These are phyloP conservation scores for Nicotiana tomentosiformis DNA, from an alignment of 257 asterid genomes.

Conservation along the genomic window DNA sequence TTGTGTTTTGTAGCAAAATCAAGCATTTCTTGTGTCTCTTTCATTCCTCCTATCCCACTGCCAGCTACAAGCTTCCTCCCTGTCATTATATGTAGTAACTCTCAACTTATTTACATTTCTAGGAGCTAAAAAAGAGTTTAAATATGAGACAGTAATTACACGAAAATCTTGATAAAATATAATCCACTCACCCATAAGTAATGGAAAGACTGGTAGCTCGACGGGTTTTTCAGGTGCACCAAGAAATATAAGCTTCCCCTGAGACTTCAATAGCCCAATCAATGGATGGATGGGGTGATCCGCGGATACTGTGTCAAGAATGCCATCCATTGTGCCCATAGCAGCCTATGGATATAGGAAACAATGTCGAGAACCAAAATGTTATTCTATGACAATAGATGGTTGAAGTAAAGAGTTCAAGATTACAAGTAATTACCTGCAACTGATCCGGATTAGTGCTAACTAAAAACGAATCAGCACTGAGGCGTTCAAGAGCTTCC, in stretches of 20 bases:
- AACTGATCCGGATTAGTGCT: conserved; percentile 3
- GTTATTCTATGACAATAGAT: background rate
- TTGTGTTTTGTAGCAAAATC: background rate
- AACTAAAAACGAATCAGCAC: conserved; percentile 10
- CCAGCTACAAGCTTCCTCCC: conserved; percentile 9
- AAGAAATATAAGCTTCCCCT: conserved; percentile 36
- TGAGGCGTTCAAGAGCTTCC: conserved; percentile 2
- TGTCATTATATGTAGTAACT: background rate
- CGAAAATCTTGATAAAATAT: background rate
- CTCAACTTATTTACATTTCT: background rate
- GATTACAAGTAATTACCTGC: background rate
- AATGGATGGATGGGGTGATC: conserved; percentile 36
- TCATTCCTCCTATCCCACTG: background rate
- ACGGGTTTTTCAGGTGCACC: conserved; percentile 25
- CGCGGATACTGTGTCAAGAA: conserved; percentile 46
- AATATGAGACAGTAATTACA: background rate
- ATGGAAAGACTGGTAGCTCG: conserved; percentile 8
- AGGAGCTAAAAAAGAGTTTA: background rate
- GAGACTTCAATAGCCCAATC: conserved; percentile 31
- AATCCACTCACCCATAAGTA: conserved; percentile 26
- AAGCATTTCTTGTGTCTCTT: background rate
- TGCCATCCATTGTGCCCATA: conserved; percentile 33
- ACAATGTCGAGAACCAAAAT: background rate
- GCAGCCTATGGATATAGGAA: conserved; percentile 31
- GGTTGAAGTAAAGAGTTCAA: background rate